Conservation (phyloP, 352 stramenopile genomes). For the Pythium graminicola region DNA sequence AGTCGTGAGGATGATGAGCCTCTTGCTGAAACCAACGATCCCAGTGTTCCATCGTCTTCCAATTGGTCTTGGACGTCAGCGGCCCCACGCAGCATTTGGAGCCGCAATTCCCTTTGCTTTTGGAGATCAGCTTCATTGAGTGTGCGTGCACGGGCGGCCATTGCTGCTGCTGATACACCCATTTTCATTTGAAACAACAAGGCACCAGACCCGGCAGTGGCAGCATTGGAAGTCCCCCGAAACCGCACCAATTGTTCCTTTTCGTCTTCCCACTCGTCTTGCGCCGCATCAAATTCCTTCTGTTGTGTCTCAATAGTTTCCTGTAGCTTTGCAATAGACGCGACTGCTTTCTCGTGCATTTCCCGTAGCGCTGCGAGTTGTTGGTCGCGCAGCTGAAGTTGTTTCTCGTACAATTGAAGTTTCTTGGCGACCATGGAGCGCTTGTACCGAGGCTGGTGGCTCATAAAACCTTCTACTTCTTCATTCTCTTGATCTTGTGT, state of each 20-base stretch:
- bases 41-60: slow-evolving; percentile 19
- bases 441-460: slow-evolving; percentile 38
- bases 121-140: slow-evolving; percentile 32
- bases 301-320: slow-evolving; percentile 31
- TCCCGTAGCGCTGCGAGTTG: slow-evolving; percentile 32
- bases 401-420: slow-evolving; percentile 43
- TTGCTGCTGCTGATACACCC: slow-evolving; percentile 10
- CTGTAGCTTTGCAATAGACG: slow-evolving; percentile 30
- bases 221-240: slow-evolving; percentile 12
- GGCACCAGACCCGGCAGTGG: neutral
- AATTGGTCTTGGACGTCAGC: slow-evolving; percentile 53
- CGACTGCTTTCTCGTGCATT: slow-evolving; percentile 21
- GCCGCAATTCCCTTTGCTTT: slow-evolving; percentile 38
- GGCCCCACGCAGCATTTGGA: slow-evolving; percentile 52
- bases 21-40: neutral
- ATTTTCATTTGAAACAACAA: slow-evolving; percentile 28
- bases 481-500: slow-evolving; percentile 2
- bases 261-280: slow-evolving; percentile 67
- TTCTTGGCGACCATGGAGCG: slow-evolving; percentile 46
- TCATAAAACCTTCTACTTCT: slow-evolving; percentile 30
- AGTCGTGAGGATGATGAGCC: slow-evolving; percentile 10
- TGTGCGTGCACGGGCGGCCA: slow-evolving; percentile 18
- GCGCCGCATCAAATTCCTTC: slow-evolving; percentile 38
- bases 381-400: slow-evolving; percentile 33
- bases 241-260: slow-evolving; percentile 40